Base-by-base conservation (phyloP, 2,329 filamentous ascomycete genomes). In the Davidsoniella australis region DNA sequence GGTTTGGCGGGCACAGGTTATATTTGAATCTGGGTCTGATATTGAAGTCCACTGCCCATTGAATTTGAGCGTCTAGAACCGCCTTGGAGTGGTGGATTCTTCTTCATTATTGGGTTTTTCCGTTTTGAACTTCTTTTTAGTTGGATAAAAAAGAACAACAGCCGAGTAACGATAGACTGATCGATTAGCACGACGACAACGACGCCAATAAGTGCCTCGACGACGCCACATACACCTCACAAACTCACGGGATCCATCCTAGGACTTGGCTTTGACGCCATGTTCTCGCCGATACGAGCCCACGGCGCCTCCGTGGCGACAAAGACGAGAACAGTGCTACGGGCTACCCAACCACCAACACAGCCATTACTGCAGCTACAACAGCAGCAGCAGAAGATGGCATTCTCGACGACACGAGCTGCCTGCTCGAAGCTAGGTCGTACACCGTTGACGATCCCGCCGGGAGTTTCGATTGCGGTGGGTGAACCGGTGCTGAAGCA, bases 371-470 rank as follows among this genome's bases (percentile, higher is more conserved):
- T 12, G 6, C 29, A 33, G 12, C 18, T 18, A 18, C 29, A 9
- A 10, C 29, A 9, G 8, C 29, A 9, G 8, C 29, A 33, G 8
- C 29, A 33, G 6, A 33, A 3, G 6, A 33, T 33, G 29, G 29
- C 29, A 33, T 95, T 95, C 69, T 88, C 84, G 50, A 80, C 78
- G 40, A 82, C 85, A 41, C 62, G 76, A 48, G 65, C 66, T 61
- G 71, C 72, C 57, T 66, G 71, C 51, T 95, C 89, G 41, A 91
- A 95, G 71, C 82, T 98, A 54, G 91, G 91, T 58, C 75, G 78
- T 57, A 83, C 83, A 53, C 76, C 84, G 20, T 75, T 94, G 48
- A 80, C 85, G 49, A 72, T 94, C 29, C 89, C 89, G 1, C 80
- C 84, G 0, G 84, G 85, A 55, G 91, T 98, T 51, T 82, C 82